Evolutionary conservation across 768 basidiomycete genomes (phyloP), one percentile per base, ranked within the genome.

Genomic region (Boletus rubropictus): DNA sequence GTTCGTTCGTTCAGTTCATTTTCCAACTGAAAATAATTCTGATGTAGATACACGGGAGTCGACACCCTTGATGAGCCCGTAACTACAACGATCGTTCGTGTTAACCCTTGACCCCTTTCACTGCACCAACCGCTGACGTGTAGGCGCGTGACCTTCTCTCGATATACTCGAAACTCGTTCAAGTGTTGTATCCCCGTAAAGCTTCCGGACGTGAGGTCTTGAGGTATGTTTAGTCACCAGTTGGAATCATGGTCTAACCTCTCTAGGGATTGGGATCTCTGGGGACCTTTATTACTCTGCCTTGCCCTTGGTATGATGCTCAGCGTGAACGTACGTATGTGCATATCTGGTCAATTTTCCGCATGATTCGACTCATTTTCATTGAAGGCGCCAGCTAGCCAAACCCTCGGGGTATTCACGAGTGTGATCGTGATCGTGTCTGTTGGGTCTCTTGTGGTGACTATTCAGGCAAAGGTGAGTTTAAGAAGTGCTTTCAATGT

Each of bases 1-100:
- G 17, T 8, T 51, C 17, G 14, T 4, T 35, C n/a, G 44, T 53
- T 15, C 1, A 15, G 33, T 17, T 25, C 25, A 1, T 5, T 27
- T 8, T 25, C 22, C 5, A 15, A 22, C 20, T 24, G 5, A 44
- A 39, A 42, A 3, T 44, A 28, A 17, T n/a, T 48, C 5, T 20
- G 9, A 39, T 7, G 31, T 28, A 57, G 89, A 55, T 89, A 83
- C 65, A 76, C 89, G n/a, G 88, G 86, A 9, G 75, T 73, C 8
- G 89, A 94, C 57, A 96, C 94, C 0, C 75, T 98, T 27, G 94
- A 97, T 59, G 94, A 98, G 64, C 92, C 94, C 4, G 77, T 98
- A 15, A 79, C 83, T 5, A 76, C 78, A 27, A 98, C 94, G 1
- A 93, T 98, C 50, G 94, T 93, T 55, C 46, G 87, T 68, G n/a